Conservation (phyloP, 441 rosid species). For the Viola pubescens region DNA sequence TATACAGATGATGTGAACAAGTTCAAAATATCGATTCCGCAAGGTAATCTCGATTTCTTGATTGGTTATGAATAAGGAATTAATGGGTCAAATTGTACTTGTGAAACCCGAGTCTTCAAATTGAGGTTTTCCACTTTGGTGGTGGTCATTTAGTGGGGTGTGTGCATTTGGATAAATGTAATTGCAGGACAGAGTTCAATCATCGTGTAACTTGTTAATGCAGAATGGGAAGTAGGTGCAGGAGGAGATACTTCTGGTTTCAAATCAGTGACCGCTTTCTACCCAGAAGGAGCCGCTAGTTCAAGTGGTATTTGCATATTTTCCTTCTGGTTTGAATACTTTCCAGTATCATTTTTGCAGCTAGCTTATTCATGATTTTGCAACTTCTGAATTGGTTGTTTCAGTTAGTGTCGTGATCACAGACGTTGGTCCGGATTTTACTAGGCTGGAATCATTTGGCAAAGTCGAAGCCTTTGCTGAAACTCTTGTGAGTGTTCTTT, state of each 20-base stretch:
- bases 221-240: slow-evolving; percentile 71
- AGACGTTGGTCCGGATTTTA: slow-evolving; percentile 89
- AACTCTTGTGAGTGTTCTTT: slow-evolving; percentile 44
- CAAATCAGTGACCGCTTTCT: slow-evolving; percentile 85
- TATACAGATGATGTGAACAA: slow-evolving; percentile 79
- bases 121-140: too few species aligned
- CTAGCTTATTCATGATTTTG: not conserved
- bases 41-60: slow-evolving; percentile 31
- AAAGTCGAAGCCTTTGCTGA: slow-evolving; percentile 91
- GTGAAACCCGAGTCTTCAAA: too few species aligned
- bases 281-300: slow-evolving; percentile 45
- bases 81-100: too few species aligned
- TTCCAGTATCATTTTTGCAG: not conserved
- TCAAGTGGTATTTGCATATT: slow-evolving; percentile 44
- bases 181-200: too few species aligned
- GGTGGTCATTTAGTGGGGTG: too few species aligned
- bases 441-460: slow-evolving; percentile 88
- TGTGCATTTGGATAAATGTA: not conserved
- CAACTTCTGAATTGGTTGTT: slow-evolving; percentile 7
- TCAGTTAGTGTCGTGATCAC: slow-evolving; percentile 69
- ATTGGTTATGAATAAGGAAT: not conserved
- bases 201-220: slow-evolving; percentile 4
- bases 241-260: slow-evolving; percentile 72
- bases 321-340: not conserved
- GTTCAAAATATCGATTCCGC: slow-evolving; percentile 77